Percentiles rank a stretch among this genome's conserved stretches.
Conservation (phyloP, 352 stramenopile species). For the Globisporangium lucens region DNA sequence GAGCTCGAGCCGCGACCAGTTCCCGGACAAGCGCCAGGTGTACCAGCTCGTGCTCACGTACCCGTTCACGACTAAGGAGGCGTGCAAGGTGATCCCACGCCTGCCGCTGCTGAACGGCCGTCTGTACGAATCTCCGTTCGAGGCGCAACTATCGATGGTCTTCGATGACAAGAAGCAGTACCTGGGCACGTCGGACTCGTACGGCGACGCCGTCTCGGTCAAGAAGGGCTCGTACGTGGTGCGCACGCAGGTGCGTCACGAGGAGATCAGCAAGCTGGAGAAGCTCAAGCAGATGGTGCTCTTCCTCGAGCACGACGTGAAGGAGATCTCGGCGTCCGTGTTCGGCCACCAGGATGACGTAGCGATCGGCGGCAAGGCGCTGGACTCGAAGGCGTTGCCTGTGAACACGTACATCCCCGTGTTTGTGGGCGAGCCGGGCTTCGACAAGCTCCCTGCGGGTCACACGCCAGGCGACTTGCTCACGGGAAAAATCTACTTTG, state of each 20-base stretch:
- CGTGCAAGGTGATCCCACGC: slow-evolving; percentile 75
- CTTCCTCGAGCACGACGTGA: slow-evolving; percentile 69
- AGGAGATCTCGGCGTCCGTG: slow-evolving; percentile 60
- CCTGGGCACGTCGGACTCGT: slow-evolving; percentile 81
- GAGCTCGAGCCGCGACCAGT: slow-evolving; percentile 74
- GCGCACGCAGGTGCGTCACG: slow-evolving; percentile 74
- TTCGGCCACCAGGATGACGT: slow-evolving; percentile 70
- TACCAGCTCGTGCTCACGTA: slow-evolving; percentile 91
- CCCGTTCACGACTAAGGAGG: slow-evolving; percentile 84
- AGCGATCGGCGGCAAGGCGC: slow-evolving; percentile 49
- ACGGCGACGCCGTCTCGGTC: slow-evolving; percentile 69
- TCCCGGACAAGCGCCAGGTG: slow-evolving; percentile 81
- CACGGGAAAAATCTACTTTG: slow-evolving; percentile 67
- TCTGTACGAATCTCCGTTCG: slow-evolving; percentile 93
- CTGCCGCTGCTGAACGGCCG: slow-evolving; percentile 79
- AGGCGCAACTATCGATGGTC: slow-evolving; percentile 91
- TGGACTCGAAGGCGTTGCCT: slow-evolving; percentile 45
- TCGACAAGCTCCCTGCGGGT: slow-evolving; percentile 67
- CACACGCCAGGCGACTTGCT: slow-evolving; percentile 59
- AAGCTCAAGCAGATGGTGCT: slow-evolving; percentile 80
- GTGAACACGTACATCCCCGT: slow-evolving; percentile 60
- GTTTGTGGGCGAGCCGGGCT: slow-evolving; percentile 68
- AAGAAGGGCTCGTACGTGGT: slow-evolving; percentile 87
- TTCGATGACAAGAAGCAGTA: slow-evolving; percentile 95
- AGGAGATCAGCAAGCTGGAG: slow-evolving; percentile 79